These are phyloP conservation scores for Yamadazyma nakazawae DNA, from an alignment of 805 yeast genomes.

Conservation along the genomic window DNA sequence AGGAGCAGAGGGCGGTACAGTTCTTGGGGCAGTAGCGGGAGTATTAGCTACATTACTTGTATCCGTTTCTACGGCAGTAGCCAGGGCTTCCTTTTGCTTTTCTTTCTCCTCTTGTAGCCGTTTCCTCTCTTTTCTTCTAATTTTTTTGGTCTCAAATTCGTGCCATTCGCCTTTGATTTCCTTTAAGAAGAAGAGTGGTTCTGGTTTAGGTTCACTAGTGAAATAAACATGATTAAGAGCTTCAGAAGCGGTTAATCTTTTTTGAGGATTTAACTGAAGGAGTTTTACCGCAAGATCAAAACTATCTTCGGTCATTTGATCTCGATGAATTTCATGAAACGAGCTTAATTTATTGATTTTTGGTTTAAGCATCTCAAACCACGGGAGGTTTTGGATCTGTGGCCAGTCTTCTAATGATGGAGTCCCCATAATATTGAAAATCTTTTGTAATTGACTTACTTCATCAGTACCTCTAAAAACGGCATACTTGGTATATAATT, in stretches of 20 bases:
- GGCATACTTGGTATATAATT: constrained; percentile 71
- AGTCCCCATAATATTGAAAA: constrained; percentile 84
- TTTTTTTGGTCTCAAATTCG: constrained; percentile 89
- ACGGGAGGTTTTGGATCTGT: constrained; percentile 71
- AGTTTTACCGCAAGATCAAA: constrained; percentile 64
- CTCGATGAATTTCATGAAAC: constrained; percentile 30
- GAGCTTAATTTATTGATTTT: constrained; percentile 29
- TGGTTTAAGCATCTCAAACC: constrained; percentile 87
- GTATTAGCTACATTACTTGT: background rate
- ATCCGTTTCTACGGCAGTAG: background rate
- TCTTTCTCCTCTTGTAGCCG: constrained; percentile 31
- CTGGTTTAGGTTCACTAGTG: constrained; percentile 61
- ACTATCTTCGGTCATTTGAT: constrained; percentile 48
- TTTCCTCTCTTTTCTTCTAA: constrained; percentile 51
- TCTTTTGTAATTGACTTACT: constrained; percentile 72
- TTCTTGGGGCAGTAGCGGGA: constrained; percentile 4
- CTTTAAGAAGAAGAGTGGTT: constrained; percentile 52
- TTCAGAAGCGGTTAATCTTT: constrained; percentile 62
- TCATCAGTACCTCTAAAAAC: constrained; percentile 86
- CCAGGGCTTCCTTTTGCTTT: constrained; percentile 6
- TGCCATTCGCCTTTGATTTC: constrained; percentile 88
- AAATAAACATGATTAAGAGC: constrained; percentile 73
- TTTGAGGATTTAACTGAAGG: constrained; percentile 64
- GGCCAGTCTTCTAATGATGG: constrained; percentile 79
- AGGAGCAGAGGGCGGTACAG: constrained; percentile 13